A percentile compares a stretch with the other conserved stretches of the same genome.
phyloP scores from a whole-genome alignment of 768 basidiomycete species.

The Podaxis carcinomalis region DNA sequence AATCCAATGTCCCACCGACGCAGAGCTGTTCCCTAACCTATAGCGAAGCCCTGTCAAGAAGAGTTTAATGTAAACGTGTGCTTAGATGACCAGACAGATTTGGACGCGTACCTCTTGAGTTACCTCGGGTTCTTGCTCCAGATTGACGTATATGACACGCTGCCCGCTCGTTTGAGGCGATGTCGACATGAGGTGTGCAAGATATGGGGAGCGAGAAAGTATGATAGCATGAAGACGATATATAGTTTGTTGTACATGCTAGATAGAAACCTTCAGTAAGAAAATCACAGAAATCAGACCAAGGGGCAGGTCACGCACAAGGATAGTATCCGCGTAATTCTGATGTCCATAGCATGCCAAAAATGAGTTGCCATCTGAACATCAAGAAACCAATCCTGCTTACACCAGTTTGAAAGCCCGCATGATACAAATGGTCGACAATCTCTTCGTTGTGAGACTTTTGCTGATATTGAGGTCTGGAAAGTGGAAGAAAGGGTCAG shows the following conservation, averaged over 20 bases:
- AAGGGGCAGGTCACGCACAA: conserved; percentile 42
- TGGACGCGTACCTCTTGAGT: conserved; percentile 67
- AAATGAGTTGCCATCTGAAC: conserved; percentile 13
- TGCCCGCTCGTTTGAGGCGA: conserved; percentile 64
- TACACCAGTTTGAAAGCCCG: conserved; percentile 81
- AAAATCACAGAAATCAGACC: conserved; percentile 1
- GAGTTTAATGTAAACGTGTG: conserved; percentile 12
- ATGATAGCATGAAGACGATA: conserved; percentile 84
- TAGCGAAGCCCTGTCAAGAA: conserved; percentile 60
- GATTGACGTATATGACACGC: conserved; percentile 66
- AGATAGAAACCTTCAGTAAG: conserved; percentile 12
- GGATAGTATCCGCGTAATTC: conserved; percentile 81
- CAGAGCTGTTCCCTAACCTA: conserved; percentile 41
- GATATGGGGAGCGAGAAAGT: conserved; percentile 81
- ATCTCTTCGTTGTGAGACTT: conserved; percentile 73
- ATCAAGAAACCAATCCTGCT: conserved; percentile 26
- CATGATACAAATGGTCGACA: conserved; percentile 71
- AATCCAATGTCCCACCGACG: not conserved
- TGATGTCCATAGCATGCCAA: conserved; percentile 23
- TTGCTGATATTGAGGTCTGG: conserved; percentile 46
- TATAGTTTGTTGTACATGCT: conserved; percentile 73
- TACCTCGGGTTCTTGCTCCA: conserved; percentile 78
- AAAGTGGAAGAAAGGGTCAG: conserved; percentile 13
- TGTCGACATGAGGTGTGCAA: conserved; percentile 85
- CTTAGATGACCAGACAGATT: conserved; percentile 9